Conservation (phyloP, 371 early-diverging fungal species). For the Conidiobolus incongruus region DNA sequence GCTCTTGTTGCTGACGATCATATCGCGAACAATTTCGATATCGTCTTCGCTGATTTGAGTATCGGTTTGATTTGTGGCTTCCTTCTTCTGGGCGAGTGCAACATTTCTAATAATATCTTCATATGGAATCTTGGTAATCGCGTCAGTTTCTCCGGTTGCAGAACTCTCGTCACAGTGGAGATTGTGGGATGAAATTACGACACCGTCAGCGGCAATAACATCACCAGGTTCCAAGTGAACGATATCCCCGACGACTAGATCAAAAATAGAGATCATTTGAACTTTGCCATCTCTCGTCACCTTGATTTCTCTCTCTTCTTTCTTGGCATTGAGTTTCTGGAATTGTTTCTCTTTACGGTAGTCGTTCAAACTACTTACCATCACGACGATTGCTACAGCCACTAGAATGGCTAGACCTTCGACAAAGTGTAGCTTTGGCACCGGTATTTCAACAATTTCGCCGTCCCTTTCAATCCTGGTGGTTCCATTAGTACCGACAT, state of each 20-base stretch:
- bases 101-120: constrained; percentile 7
- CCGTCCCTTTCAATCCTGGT: constrained; percentile 27
- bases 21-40: background rate
- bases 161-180: constrained; percentile 77
- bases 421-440: constrained; percentile 22
- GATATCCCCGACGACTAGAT: constrained; percentile 74
- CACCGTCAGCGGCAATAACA: constrained; percentile 74
- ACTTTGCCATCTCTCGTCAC: constrained; percentile 51
- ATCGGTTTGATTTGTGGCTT: background rate
- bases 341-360: constrained; percentile 72
- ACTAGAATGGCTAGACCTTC: constrained; percentile 57
- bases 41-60: background rate
- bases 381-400: constrained; percentile 61
- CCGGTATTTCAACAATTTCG: background rate
- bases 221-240: constrained; percentile 86
- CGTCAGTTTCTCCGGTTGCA: constrained; percentile 81
- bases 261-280: constrained; percentile 57
- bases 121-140: constrained; percentile 25
- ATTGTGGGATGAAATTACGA: constrained; percentile 58
- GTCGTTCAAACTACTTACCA: constrained; percentile 63
- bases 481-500: constrained; percentile 17
- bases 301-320: constrained; percentile 52
- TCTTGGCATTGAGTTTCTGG: constrained; percentile 53
- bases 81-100: background rate
- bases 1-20: background rate